These are phyloP conservation scores for Arabis hirsuta DNA, from an alignment of 345 rosid genomes.

Conservation along the genomic window DNA sequence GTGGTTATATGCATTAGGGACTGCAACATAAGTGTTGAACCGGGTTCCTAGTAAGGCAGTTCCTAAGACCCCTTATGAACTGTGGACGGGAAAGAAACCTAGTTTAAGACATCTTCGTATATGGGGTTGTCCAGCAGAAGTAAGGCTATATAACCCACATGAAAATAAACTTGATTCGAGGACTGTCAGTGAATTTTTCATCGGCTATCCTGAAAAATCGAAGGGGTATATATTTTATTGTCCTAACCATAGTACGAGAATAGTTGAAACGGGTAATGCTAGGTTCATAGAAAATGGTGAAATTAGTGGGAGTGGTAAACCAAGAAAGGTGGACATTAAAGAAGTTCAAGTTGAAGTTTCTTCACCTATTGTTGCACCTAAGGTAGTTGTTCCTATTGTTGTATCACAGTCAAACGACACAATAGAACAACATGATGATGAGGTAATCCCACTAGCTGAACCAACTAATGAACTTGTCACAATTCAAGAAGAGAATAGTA, in stretches of 20 bases:
- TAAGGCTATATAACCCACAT: slow-evolving; percentile 15
- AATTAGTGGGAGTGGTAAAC: slow-evolving; percentile 1
- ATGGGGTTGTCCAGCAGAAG: neutral
- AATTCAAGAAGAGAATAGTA: slow-evolving; percentile 4
- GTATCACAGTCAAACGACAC: neutral
- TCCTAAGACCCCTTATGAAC: slow-evolving; percentile 3
- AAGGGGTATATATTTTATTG: slow-evolving; percentile 21
- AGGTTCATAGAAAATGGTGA: neutral
- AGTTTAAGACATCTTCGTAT: slow-evolving; percentile 1
- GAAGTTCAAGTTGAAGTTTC: neutral
- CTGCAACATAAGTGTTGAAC: neutral
- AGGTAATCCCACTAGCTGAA: neutral
- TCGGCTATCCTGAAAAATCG: slow-evolving; percentile 11
- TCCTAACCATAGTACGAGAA: slow-evolving; percentile 5
- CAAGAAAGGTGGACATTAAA: neutral
- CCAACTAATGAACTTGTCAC: neutral
- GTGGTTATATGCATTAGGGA: slow-evolving; percentile 9
- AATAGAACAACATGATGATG: neutral
- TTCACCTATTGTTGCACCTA: neutral
- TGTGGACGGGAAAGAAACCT: slow-evolving; percentile 18
- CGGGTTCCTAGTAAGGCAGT: slow-evolving; percentile 13
- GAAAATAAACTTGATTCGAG: slow-evolving; percentile 16
- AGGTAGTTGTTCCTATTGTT: neutral
- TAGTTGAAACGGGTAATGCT: neutral
- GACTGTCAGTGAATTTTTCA: slow-evolving; percentile 7